phyloP scores from a whole-genome alignment of 768 basidiomycete species.

The Boletus rubescentipes region DNA sequence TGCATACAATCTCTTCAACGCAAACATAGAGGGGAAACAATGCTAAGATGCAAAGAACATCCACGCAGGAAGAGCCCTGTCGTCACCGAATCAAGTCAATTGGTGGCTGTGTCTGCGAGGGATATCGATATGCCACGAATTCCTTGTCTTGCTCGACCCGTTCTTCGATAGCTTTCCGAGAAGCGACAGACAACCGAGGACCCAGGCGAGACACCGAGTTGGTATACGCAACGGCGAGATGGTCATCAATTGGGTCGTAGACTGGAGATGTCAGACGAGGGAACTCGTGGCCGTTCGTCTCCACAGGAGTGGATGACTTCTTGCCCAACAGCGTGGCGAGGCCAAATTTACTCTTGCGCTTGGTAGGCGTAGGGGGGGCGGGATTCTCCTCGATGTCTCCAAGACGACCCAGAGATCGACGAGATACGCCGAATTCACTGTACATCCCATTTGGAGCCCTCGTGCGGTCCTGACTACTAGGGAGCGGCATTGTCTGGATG shows the following conservation, averaged over 20 bases:
- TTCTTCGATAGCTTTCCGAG: slow-evolving; percentile 72
- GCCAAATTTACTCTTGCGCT: slow-evolving; percentile 75
- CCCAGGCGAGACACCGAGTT: slow-evolving; percentile 48
- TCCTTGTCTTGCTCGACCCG: slow-evolving; percentile 83
- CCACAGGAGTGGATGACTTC: slow-evolving; percentile 33
- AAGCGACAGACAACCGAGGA: slow-evolving; percentile 60
- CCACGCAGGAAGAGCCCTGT: neutral
- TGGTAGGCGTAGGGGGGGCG: slow-evolving; percentile 40
- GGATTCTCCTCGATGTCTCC: slow-evolving; percentile 32
- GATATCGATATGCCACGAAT: slow-evolving; percentile 86
- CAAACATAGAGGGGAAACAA: slow-evolving; percentile 3
- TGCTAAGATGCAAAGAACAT: slow-evolving; percentile 4
- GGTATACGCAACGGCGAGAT: slow-evolving; percentile 44
- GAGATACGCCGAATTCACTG: slow-evolving; percentile 73
- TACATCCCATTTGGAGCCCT: slow-evolving; percentile 46
- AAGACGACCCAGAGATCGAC: slow-evolving; percentile 49
- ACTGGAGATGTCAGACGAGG: slow-evolving; percentile 45
- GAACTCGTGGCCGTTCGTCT: slow-evolving; percentile 46
- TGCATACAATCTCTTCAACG: slow-evolving; percentile 5
- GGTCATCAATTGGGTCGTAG: slow-evolving; percentile 52
- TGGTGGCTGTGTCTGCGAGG: slow-evolving; percentile 65
- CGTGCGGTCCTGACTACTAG: slow-evolving; percentile 35
- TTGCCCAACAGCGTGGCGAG: slow-evolving; percentile 67
- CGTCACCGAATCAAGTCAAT: slow-evolving; percentile 56
- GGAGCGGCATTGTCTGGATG: slow-evolving; percentile 50